Evolutionary conservation across 495 filamentous ascomycete genomes (phyloP).

Genomic region (Acidiella bohemica): DNA sequence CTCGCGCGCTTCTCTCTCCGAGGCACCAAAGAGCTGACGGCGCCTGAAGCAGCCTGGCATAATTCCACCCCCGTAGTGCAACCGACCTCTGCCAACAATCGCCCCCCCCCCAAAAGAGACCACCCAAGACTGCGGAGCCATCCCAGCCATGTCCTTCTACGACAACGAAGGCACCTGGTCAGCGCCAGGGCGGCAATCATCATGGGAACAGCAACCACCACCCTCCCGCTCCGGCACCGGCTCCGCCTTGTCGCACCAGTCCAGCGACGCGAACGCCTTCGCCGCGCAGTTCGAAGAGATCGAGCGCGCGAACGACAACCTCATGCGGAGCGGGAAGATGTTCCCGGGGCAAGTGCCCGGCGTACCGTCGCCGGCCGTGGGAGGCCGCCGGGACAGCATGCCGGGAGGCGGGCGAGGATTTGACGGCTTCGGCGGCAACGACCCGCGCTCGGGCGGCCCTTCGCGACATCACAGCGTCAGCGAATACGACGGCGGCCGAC

Average conservation of each 20-base stretch:
- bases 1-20: background rate
- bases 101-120: background rate
- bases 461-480: constrained; percentile 72
- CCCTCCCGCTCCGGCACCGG: constrained; percentile 75
- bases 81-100: background rate
- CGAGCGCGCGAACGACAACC: constrained; percentile 87
- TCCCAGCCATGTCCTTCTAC: constrained; percentile 69
- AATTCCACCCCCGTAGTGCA: background rate
- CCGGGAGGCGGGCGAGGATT: constrained; percentile 39
- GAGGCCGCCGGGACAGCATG: constrained; percentile 72
- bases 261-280: constrained; percentile 70
- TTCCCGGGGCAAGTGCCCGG: constrained; percentile 50
- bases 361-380: constrained; percentile 21
- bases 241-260: constrained; percentile 46
- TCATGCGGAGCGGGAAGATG: constrained; percentile 89
- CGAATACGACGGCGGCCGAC: constrained; percentile 67
- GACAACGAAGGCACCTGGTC: constrained; percentile 72
- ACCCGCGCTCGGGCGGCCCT: constrained; percentile 22
- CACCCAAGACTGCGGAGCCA: background rate
- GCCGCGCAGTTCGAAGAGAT: constrained; percentile 91
- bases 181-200: constrained; percentile 47
- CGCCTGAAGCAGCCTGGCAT: background rate
- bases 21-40: background rate
- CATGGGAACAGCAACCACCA: constrained; percentile 76
- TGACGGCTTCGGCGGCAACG: constrained; percentile 40